Conservation (phyloP, 176 grass and related monocot genomes). For the sorghum (Sorghum bicolor) region Sorghum_bicolor_NCBIv3 NC_012879.2:2627001-2627500, state of each 20-base stretch:
- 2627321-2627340: neutral
- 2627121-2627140: neutral
- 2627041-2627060: conserved; percentile 16
- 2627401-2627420: neutral
- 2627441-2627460: neutral
- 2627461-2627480: neutral
- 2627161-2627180: neutral
- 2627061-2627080: neutral
- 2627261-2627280: neutral
- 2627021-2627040: neutral
- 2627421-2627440: neutral
- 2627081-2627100: neutral
- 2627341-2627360: neutral
- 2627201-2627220: neutral
- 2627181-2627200: neutral
- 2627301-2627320: neutral
- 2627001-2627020: neutral
- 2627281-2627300: neutral
- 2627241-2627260: neutral
- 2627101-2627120: neutral
- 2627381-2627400: neutral
- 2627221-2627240: neutral
- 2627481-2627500: neutral
- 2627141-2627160: neutral
- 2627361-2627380: neutral